These are phyloP conservation scores for Apiospora pterosperma DNA, from an alignment of 2,329 filamentous ascomycete genomes.

Conservation along the genomic window DNA sequence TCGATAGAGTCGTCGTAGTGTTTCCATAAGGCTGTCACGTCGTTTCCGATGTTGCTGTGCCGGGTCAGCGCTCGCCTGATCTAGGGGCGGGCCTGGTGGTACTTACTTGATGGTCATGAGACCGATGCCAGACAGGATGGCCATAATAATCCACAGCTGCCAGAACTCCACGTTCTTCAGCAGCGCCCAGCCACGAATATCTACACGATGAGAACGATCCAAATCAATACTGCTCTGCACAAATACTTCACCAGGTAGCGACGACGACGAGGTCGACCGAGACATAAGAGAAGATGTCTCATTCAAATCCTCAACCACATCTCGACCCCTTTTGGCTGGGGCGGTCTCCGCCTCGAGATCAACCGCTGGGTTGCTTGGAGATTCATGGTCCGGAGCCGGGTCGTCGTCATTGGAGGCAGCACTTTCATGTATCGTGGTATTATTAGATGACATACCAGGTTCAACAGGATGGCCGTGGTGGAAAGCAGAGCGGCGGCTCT, in stretches of 20 bases:
- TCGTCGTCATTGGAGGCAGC: conserved; percentile 21
- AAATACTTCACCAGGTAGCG: conserved; percentile 46
- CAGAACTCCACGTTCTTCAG: conserved; percentile 77
- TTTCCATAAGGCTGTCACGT: conserved; percentile 83
- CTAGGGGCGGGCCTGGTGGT: not conserved
- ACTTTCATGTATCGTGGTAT: conserved; percentile 25
- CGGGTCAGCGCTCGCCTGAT: conserved; percentile 23
- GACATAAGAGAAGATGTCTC: conserved; percentile 83
- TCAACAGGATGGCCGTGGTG: conserved; percentile 45
- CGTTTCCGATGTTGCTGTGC: conserved; percentile 86
- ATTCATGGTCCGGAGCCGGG: conserved; percentile 15
- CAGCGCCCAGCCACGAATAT: conserved; percentile 82
- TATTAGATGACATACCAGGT: conserved; percentile 59
- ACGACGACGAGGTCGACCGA: conserved; percentile 48
- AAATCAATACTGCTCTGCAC: conserved; percentile 63
- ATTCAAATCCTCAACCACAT: conserved; percentile 44
- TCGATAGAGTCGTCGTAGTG: conserved; percentile 73
- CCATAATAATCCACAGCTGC: conserved; percentile 85
- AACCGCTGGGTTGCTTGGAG: conserved; percentile 15
- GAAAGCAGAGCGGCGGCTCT: conserved; percentile 32
- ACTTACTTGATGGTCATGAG: conserved; percentile 98
- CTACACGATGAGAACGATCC: conserved; percentile 75
- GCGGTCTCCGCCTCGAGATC: conserved; percentile 16
- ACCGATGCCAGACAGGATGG: conserved; percentile 85
- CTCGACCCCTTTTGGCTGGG: conserved; percentile 10